phyloP scores from a whole-genome alignment of 805 yeast genomes.

The Pichia thaimueangensis region DNA sequence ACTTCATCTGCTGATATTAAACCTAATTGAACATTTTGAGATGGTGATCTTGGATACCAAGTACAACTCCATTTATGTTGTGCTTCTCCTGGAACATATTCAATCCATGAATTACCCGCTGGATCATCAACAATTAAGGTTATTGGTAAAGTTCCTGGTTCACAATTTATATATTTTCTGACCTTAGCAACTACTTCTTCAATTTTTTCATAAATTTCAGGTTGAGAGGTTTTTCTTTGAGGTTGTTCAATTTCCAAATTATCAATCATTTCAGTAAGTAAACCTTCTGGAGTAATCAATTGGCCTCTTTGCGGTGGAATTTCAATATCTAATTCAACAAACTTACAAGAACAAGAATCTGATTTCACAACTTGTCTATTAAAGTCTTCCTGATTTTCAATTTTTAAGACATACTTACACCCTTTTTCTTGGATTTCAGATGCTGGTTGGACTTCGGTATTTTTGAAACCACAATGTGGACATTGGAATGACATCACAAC shows the following conservation, averaged over 20 bases:
- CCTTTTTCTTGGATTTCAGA: constrained; percentile 88
- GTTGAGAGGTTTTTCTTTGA: constrained; percentile 65
- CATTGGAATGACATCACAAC: constrained; percentile 93
- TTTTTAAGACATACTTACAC: constrained; percentile 56
- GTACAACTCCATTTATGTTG: constrained; percentile 84
- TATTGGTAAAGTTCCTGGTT: constrained; percentile 63
- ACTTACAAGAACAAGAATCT: constrained; percentile 74
- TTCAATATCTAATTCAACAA: constrained; percentile 81
- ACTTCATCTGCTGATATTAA: constrained; percentile 64
- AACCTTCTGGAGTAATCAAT: constrained; percentile 86
- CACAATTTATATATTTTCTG: constrained; percentile 54
- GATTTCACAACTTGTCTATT: constrained; percentile 89
- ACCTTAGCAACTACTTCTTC: constrained; percentile 61
- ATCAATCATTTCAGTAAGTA: constrained; percentile 73
- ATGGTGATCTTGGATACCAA: constrained; percentile 78
- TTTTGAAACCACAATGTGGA: constrained; percentile 88
- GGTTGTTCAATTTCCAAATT: constrained; percentile 81
- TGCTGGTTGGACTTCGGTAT: constrained; percentile 95
- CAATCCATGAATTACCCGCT: constrained; percentile 96
- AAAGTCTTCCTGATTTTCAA: constrained; percentile 67
- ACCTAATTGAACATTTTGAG: constrained; percentile 82
- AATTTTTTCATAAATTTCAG: constrained; percentile 70
- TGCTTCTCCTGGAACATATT: constrained; percentile 78
- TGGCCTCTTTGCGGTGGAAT: constrained; percentile 95
- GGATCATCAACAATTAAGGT: constrained; percentile 86